Evolutionary conservation across 75 land plant genomes (phyloP).

Genomic region (Selaginella moellendorffii): DNA sequence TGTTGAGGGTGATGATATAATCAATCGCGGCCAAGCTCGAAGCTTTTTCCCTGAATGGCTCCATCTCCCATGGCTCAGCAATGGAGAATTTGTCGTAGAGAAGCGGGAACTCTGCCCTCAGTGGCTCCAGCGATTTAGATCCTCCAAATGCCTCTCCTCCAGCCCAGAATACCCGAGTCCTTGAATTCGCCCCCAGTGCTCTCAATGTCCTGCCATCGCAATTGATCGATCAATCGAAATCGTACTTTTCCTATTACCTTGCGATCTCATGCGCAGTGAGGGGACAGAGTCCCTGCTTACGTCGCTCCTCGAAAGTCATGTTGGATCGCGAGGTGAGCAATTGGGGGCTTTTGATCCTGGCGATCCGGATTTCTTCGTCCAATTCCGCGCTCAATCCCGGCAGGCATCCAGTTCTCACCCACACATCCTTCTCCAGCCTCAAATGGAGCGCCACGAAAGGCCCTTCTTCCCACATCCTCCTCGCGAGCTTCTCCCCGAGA

Average conservation of each 20-base stretch:
- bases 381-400: neutral
- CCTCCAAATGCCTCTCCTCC: constrained; percentile 7
- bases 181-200: constrained; percentile 1
- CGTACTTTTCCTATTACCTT: too few relatives aligned
- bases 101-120: neutral
- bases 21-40: neutral
- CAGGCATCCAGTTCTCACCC: constrained; percentile 5
- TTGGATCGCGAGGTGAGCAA: neutral
- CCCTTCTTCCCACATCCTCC: constrained; percentile 9
- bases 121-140: neutral
- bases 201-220: neutral
- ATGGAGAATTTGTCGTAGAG: neutral
- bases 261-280: constrained; percentile 8
- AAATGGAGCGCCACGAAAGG: constrained; percentile 5
- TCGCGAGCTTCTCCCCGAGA: neutral
- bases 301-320: neutral
- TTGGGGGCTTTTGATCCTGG: neutral
- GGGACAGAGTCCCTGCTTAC: neutral
- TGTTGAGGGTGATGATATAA: neutral
- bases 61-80: neutral
- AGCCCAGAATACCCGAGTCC: constrained; percentile 1
- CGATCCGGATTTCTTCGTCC: neutral
- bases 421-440: constrained; percentile 10
- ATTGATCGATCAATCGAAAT: too few relatives aligned
- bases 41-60: neutral